Evolutionary conservation across 2,329 filamentous ascomycete species (phyloP).

Genomic region (Exophiala phaeomuriformis): DNA sequence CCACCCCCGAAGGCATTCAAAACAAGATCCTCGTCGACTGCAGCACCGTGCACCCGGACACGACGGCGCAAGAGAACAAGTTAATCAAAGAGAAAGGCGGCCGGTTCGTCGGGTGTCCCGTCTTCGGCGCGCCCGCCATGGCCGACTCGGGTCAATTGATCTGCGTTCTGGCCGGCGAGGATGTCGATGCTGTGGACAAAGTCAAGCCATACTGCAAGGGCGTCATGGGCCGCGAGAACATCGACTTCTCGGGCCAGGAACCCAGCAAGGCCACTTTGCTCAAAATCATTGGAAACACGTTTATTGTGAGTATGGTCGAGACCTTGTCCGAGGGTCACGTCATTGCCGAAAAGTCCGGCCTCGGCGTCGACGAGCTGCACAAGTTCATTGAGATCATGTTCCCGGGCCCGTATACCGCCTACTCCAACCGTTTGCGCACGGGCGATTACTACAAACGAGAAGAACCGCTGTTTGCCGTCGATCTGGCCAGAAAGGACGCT

Average conservation of each 20-base stretch:
- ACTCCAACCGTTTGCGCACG: conserved; percentile 63
- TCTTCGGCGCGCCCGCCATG: conserved; percentile 38
- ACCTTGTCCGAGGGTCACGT: conserved; percentile 70
- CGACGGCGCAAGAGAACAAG: conserved; percentile 59
- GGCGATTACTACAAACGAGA: conserved; percentile 71
- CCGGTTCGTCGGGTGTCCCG: conserved; percentile 65
- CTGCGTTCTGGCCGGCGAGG: conserved; percentile 63
- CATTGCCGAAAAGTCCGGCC: conserved; percentile 69
- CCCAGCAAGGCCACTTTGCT: conserved; percentile 62
- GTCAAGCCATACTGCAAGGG: conserved; percentile 64
- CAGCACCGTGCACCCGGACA: conserved; percentile 80
- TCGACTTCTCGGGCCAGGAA: conserved; percentile 64
- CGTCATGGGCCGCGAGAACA: conserved; percentile 61
- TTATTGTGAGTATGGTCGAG: conserved; percentile 76
- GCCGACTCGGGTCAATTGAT: conserved; percentile 63
- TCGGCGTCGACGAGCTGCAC: conserved; percentile 64
- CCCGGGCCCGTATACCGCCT: conserved; percentile 66
- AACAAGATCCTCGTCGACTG: conserved; percentile 80
- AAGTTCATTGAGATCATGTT: conserved; percentile 66
- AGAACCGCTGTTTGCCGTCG: conserved; percentile 73
- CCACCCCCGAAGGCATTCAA: conserved; percentile 43
- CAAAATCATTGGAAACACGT: conserved; percentile 81
- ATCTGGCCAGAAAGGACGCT: conserved; percentile 76
- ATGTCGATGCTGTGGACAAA: conserved; percentile 49
- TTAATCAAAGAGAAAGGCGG: conserved; percentile 54